Evolutionary conservation across 75 land plant genomes (phyloP).

Genomic region (Sequoia sempervirens): DNA sequence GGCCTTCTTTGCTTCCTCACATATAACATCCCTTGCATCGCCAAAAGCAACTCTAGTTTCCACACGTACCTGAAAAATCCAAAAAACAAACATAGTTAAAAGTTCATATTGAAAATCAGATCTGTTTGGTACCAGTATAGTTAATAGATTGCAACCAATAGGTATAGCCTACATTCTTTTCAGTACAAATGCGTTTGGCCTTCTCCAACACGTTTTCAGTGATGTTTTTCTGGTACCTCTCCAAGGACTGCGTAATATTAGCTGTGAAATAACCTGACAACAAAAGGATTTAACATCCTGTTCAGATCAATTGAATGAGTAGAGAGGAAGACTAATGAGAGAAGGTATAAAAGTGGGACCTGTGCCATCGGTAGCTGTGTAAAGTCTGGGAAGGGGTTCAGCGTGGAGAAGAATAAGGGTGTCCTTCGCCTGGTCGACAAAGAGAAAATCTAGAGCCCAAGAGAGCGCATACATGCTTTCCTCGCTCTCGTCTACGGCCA

Average conservation of each 20-base stretch:
- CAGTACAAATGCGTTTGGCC: slow-evolving; percentile 41
- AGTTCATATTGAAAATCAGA: background rate
- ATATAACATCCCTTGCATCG: slow-evolving; percentile 21
- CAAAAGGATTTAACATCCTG: background rate
- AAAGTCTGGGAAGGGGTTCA: slow-evolving; percentile 34
- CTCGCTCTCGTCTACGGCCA: slow-evolving; percentile 66
- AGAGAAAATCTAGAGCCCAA: slow-evolving; percentile 40
- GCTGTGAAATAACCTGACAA: slow-evolving; percentile 42
- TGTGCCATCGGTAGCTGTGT: slow-evolving; percentile 42
- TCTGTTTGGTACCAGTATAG: background rate
- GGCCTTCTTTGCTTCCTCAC: slow-evolving; percentile 20
- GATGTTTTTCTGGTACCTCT: slow-evolving; percentile 24
- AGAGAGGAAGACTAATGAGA: background rate
- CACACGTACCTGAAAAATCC: slow-evolving; percentile 7
- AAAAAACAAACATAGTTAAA: background rate
- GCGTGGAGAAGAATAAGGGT: slow-evolving; percentile 53
- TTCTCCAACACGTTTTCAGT: slow-evolving; percentile 49
- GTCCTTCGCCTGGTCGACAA: background rate
- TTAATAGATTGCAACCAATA: background rate
- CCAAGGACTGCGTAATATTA: slow-evolving; percentile 34
- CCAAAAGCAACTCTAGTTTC: slow-evolving; percentile 13
- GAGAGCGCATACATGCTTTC: slow-evolving; percentile 60
- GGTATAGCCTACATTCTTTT: slow-evolving; percentile 6
- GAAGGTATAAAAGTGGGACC: slow-evolving; percentile 15
- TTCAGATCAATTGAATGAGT: too few species aligned